Evolutionary conservation across 345 rosid species (phyloP).

Genomic region (Sonneratia caseolaris): DNA sequence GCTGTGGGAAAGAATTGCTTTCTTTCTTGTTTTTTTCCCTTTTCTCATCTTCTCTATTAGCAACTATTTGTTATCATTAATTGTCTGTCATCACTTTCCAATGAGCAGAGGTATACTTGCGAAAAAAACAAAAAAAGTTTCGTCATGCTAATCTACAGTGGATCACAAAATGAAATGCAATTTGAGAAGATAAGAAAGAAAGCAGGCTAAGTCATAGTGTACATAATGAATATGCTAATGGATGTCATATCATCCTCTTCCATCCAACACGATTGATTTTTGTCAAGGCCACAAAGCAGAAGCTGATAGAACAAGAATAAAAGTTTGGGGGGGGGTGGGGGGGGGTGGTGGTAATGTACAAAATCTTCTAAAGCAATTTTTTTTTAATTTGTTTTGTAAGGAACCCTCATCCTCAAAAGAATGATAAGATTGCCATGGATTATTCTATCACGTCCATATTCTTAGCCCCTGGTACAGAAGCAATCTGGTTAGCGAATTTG

Average conservation of each 20-base stretch:
- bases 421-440: not conserved
- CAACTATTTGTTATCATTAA: not conserved
- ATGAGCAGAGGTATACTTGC: not conserved
- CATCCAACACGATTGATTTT: conserved; percentile 31
- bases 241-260: conserved; percentile 24
- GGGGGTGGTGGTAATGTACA: conserved; percentile 15
- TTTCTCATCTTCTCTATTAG: not conserved
- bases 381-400: not conserved
- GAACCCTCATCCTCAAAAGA: not conserved
- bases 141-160: not conserved
- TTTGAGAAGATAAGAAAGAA: conserved; percentile 3
- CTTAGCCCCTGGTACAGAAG: not conserved
- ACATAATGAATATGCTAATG: conserved; percentile 16
- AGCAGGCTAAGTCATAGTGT: conserved; percentile 9
- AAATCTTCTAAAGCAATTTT: conserved; percentile 11
- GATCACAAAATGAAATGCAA: not conserved
- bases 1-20: not conserved
- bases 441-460: not conserved
- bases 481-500: not conserved
- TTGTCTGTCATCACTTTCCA: not conserved
- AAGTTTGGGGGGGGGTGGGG: not conserved
- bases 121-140: not conserved
- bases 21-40: too few species aligned
- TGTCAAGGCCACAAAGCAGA: conserved; percentile 24
- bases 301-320: conserved; percentile 1